A percentile compares a stretch with the other conserved stretches of the same genome.
These are phyloP conservation scores for Kokia cookei DNA, from an alignment of 441 rosid genomes.

Conservation along the genomic window DNA sequence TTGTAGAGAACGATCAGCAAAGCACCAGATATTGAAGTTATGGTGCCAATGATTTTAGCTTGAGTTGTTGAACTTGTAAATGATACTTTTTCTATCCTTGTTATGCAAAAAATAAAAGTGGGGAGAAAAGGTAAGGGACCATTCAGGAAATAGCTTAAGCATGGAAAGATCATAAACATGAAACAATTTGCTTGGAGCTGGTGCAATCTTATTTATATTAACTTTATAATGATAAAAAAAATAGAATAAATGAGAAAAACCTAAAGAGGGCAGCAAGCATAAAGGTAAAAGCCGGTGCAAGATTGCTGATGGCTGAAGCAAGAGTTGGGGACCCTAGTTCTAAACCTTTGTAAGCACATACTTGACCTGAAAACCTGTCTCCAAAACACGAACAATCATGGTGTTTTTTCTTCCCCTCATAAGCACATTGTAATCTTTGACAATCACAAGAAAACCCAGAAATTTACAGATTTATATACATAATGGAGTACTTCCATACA, in stretches of 20 bases:
- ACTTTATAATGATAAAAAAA: not conserved
- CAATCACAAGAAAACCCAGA: too few relatives aligned
- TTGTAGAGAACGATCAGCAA: slow-evolving; percentile 43
- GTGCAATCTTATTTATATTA: not conserved
- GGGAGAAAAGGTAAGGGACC: not conserved
- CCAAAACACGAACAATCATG: not conserved
- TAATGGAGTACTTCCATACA: not conserved
- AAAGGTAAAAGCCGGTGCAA: not conserved
- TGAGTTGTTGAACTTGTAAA: slow-evolving; percentile 27
- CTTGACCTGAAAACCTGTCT: not conserved
- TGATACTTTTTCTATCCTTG: slow-evolving; percentile 47
- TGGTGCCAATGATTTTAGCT: not conserved
- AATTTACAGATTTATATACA: not conserved
- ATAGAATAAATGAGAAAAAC: not conserved
- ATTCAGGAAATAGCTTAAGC: not conserved
- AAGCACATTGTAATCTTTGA: too few relatives aligned
- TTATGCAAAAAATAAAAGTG: not conserved
- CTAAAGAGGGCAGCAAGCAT: slow-evolving; percentile 18
- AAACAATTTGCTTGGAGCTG: not conserved
- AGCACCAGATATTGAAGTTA: slow-evolving; percentile 54
- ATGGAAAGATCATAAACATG: too few relatives aligned
- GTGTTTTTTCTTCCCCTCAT: not conserved
- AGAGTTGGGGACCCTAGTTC: slow-evolving; percentile 27
- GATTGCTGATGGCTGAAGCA: slow-evolving; percentile 28
- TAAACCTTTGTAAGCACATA: slow-evolving; percentile 19